phyloP scores from a whole-genome alignment of 441 rosid species.

The Gossypium schwendimanii region DNA sequence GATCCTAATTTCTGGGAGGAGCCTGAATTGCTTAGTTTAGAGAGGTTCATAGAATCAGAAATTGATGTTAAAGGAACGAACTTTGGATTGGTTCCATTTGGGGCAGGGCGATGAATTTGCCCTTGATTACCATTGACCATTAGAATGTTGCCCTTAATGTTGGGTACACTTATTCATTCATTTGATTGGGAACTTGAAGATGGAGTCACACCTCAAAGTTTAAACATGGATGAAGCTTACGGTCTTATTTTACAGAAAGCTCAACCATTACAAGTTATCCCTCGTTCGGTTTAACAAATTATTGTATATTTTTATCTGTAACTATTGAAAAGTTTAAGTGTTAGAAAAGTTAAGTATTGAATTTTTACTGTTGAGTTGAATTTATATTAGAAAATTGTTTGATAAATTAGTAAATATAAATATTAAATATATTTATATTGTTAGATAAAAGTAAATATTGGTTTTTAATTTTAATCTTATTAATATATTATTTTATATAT shows the following conservation, averaged over 20 bases:
- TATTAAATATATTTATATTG: no score
- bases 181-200: conserved; percentile 42
- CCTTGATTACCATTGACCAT: conserved; percentile 44
- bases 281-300: background rate
- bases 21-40: conserved; percentile 35
- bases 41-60: conserved; percentile 39
- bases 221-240: conserved; percentile 30
- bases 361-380: no score
- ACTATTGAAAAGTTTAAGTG: no score
- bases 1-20: conserved; percentile 40
- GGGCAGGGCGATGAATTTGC: conserved; percentile 42
- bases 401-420: no score
- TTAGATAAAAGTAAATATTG: no score
- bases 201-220: conserved; percentile 17
- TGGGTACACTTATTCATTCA: conserved; percentile 28
- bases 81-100: conserved; percentile 37
- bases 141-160: conserved; percentile 31
- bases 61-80: conserved; percentile 31
- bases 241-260: conserved; percentile 24
- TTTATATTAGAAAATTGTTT: no score
- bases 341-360: no score
- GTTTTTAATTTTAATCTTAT: no score
- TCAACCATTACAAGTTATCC: conserved; percentile 20
- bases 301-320: background rate
- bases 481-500: no score